phyloP scores from a whole-genome alignment of 495 filamentous ascomycete genomes.

The Physcia stellaris region DNA sequence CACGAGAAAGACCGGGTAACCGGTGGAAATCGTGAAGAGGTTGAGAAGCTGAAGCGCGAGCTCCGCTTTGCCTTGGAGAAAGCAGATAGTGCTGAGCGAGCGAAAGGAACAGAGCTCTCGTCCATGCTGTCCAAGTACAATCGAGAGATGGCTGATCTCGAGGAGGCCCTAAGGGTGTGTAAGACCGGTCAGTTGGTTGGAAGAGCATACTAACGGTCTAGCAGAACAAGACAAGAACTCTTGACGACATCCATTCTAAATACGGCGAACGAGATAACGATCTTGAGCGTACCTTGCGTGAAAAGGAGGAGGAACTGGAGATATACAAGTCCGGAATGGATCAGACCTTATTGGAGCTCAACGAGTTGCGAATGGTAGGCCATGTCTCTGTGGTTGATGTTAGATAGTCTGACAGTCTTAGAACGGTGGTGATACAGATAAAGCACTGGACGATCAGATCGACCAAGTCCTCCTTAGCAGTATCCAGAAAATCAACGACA shows the following conservation, averaged over 20 bases:
- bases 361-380: conserved; percentile 54
- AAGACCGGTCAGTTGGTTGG: background rate
- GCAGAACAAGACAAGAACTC: conserved; percentile 64
- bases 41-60: conserved; percentile 95
- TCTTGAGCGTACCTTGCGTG: conserved; percentile 65
- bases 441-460: conserved; percentile 77
- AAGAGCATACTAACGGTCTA: conserved; percentile 14
- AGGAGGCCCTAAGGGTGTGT: conserved; percentile 66
- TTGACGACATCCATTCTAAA: conserved; percentile 72
- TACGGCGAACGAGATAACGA: conserved; percentile 71
- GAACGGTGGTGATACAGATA: conserved; percentile 61
- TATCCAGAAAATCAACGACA: conserved; percentile 86
- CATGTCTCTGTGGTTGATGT: background rate
- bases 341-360: conserved; percentile 78
- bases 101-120: conserved; percentile 87
- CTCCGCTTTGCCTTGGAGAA: conserved; percentile 84
- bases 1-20: conserved; percentile 78
- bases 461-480: conserved; percentile 75
- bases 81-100: conserved; percentile 81
- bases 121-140: conserved; percentile 92
- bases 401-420: conserved; percentile 12
- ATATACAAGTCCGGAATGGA: conserved; percentile 96
- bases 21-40: conserved; percentile 80
- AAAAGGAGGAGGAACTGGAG: conserved; percentile 95
- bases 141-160: conserved; percentile 88